A percentile compares a stretch with the other conserved stretches of the same genome.
Conservation (phyloP, 2,329 filamentous ascomycete genomes). For the Trichophyton benhamiae region DNA sequence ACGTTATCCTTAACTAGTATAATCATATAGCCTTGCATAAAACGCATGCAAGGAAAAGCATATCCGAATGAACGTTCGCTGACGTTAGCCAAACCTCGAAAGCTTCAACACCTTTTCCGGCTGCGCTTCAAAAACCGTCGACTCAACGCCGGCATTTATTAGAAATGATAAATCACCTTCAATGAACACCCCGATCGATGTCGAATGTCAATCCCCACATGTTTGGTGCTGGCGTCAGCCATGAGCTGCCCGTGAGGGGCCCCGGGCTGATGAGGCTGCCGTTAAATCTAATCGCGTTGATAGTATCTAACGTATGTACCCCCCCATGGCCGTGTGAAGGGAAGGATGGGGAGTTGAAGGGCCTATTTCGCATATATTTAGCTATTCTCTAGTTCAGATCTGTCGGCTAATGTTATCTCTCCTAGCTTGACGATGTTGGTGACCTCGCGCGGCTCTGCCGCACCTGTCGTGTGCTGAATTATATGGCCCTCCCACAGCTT, state of each 20-base stretch:
- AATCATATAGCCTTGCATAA: background rate
- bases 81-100: background rate
- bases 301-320: slow-evolving; percentile 41
- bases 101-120: background rate
- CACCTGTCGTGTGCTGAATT: slow-evolving; percentile 50
- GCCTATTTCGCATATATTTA: no score
- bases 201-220: slow-evolving; percentile 29
- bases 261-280: slow-evolving; percentile 36
- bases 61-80: background rate
- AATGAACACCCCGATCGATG: background rate
- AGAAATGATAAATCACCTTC: background rate
- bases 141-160: background rate
- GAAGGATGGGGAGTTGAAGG: background rate
- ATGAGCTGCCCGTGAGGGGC: slow-evolving; percentile 8
- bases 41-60: background rate
- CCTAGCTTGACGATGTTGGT: slow-evolving; percentile 43
- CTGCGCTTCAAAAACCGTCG: background rate
- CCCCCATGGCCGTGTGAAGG: background rate
- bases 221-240: slow-evolving; percentile 22
- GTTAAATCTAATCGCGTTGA: slow-evolving; percentile 46
- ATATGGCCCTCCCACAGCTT: slow-evolving; percentile 51
- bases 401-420: background rate
- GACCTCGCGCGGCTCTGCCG: slow-evolving; percentile 49
- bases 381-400: no score
- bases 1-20: no score